A percentile compares a stretch with the other conserved stretches of the same genome.
phyloP scores from a whole-genome alignment of 1,139 yeast genomes.

The Geotrichum siamense region DNA sequence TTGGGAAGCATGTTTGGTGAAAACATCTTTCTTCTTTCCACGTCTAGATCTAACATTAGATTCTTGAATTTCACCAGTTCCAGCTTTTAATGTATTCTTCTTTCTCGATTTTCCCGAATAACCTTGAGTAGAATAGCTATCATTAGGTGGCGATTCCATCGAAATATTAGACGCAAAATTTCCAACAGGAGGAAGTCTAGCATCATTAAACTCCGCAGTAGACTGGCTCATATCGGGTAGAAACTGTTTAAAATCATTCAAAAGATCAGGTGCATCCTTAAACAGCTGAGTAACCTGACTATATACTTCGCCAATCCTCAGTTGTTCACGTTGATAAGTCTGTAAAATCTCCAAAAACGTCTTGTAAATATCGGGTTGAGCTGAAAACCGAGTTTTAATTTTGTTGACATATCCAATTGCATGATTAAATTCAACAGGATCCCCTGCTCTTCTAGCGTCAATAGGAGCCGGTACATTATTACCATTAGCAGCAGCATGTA shows the following conservation, averaged over 20 bases:
- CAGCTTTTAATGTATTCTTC: constrained; percentile 4
- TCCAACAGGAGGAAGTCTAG: constrained; percentile 89
- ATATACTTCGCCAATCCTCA: constrained; percentile 90
- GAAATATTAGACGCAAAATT: constrained; percentile 73
- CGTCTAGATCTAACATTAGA: constrained; percentile 5
- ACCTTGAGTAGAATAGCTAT: background rate
- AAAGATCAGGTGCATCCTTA: constrained; percentile 86
- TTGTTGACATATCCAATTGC: constrained; percentile 95
- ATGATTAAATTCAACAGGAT: constrained; percentile 93
- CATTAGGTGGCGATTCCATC: constrained; percentile 5
- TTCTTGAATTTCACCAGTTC: background rate
- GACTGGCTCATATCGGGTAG: constrained; percentile 71
- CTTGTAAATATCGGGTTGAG: constrained; percentile 93
- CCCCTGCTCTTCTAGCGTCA: constrained; percentile 40
- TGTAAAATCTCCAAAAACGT: constrained; percentile 90
- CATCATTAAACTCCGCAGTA: constrained; percentile 19
- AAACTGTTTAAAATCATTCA: constrained; percentile 91
- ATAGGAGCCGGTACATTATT: constrained; percentile 21
- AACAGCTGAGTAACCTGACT: constrained; percentile 85
- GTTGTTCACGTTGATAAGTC: constrained; percentile 92
- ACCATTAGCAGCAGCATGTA: constrained; percentile 39
- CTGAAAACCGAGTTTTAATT: constrained; percentile 86
- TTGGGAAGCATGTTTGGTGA: constrained; percentile 48
- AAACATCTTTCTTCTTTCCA: constrained; percentile 19
- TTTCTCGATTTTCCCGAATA: constrained; percentile 7